Evolutionary conservation across 148 eudicot genomes (phyloP), one percentile per base, ranked within the genome.

Genomic region (Suaeda aralocaspica): DNA sequence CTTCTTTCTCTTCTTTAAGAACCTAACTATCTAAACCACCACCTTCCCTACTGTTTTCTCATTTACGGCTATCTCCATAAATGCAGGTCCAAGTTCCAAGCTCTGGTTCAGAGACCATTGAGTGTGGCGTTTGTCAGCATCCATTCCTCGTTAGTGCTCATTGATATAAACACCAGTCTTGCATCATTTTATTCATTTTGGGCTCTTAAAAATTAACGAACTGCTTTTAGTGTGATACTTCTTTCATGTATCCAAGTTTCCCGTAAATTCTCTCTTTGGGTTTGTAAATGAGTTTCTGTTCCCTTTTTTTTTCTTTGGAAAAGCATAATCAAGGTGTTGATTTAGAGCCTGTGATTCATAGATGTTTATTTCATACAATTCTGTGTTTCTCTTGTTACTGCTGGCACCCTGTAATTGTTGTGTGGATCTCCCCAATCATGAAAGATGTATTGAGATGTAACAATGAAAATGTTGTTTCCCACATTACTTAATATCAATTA

Each of bases 41-140:
- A 25, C 39, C 6, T 28, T 18, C 30, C 18, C 59, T n/a, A 33
- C 21, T 45, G 0, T 26, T 24, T 34, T 3, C 19, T 48, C 18
- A 5, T 19, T 34, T 10, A 4, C 26, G 46, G 64, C 26, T 36
- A 31, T 46, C 15, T 46, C 0, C 10, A 8, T 21, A 65, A 59
- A 50, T 68, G 72, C 82, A 93, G 98, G 96, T 93, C 59, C 92
- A 90, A 80, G 96, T 93, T 66, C 98, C 98, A 8, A 73, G 85
- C 62, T 87, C 95, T 1, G 98, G 98, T 57, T 93, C 96, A 8
- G 96, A 93, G 84, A 90, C 98, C 52, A 93, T 93, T 64, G 98
- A 93, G 72, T 90, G 98, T 60, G 90, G 96, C 22, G 98, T 93
- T 80, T 93, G 98, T 86, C 98, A 90, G 86, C 89, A 90, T 66